Percentiles rank a stretch among this genome's conserved stretches.
Evolutionary conservation across 73 alveolate genomes (phyloP).

Genomic region (Paramecium bursaria): DNA sequence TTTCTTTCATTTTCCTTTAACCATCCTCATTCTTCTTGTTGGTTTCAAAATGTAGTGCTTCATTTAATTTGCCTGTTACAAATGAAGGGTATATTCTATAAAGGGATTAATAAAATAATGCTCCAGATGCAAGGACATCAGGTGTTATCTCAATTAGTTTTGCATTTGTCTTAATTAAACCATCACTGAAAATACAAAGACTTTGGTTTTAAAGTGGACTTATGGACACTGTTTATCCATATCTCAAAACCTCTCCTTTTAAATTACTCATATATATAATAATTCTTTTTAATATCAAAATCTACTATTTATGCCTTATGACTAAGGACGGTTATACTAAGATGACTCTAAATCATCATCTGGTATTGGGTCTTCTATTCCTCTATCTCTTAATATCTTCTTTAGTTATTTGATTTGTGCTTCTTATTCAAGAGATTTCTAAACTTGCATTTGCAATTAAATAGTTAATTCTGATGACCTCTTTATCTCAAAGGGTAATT

Average conservation of each 20-base stretch:
- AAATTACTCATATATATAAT: no score
- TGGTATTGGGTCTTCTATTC: constrained; percentile 43
- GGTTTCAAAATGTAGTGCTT: constrained; percentile 17
- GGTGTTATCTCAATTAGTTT: constrained; percentile 37
- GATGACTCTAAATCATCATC: constrained; percentile 38
- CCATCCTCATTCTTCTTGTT: background rate
- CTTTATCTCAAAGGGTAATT: constrained; percentile 15
- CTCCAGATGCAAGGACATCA: constrained; percentile 30
- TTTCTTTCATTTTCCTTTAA: constrained; percentile 19
- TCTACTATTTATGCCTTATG: constrained; percentile 27
- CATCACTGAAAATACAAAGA: constrained; percentile 41
- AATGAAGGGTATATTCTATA: constrained; percentile 43
- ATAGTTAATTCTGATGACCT: background rate
- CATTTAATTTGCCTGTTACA: constrained; percentile 8
- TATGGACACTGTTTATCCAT: constrained; percentile 30
- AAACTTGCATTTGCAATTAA: background rate
- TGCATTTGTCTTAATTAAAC: constrained; percentile 42
- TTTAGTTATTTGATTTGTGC: constrained; percentile 30
- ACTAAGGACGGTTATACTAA: background rate
- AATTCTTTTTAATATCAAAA: constrained; percentile 29
- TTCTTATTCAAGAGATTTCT: background rate
- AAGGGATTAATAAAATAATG: constrained; percentile 29
- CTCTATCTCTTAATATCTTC: constrained; percentile 29
- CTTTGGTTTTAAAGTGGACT: constrained; percentile 33
- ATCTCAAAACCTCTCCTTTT: constrained; percentile 32